Percentiles rank a stretch among this genome's conserved stretches.
These are phyloP conservation scores for Exidia glandulosa DNA, from an alignment of 768 basidiomycete genomes.

Conservation along the genomic window DNA sequence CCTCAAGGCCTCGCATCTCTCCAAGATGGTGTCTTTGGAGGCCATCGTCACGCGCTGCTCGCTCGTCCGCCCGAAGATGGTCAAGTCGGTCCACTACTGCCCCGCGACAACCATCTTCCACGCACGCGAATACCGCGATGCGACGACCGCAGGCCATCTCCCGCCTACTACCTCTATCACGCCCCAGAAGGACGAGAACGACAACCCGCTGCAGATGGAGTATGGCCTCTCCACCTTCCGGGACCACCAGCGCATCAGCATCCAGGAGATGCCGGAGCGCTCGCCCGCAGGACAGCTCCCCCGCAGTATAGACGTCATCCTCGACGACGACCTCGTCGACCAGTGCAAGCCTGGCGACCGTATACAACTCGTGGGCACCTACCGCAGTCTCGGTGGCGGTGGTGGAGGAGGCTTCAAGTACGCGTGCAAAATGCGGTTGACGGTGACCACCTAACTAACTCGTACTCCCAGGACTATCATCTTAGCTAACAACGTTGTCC, in stretches of 20 bases:
- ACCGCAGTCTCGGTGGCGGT: constrained; percentile 88
- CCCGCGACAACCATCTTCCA: constrained; percentile 79
- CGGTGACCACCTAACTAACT: constrained; percentile 3
- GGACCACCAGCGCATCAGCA: constrained; percentile 94
- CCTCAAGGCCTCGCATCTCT: constrained; percentile 76
- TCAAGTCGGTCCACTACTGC: constrained; percentile 93
- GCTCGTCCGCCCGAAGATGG: constrained; percentile 96
- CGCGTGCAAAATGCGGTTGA: constrained; percentile 12
- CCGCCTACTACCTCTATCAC: constrained; percentile 80
- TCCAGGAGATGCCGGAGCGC: constrained; percentile 99
- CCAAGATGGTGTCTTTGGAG: constrained; percentile 94
- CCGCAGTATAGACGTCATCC: constrained; percentile 87
- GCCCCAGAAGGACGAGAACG: constrained; percentile 88
- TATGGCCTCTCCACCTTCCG: constrained; percentile 86
- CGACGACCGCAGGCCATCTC: constrained; percentile 73
- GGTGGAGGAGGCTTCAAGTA: constrained; percentile 91
- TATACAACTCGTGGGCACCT: constrained; percentile 91
- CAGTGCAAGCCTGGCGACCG: constrained; percentile 96
- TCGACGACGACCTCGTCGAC: constrained; percentile 96
- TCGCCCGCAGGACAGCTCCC: constrained; percentile 96
- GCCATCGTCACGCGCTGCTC: constrained; percentile 98
- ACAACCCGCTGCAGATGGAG: constrained; percentile 77
- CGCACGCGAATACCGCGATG: constrained; percentile 85
- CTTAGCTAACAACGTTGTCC: constrained; percentile 88
- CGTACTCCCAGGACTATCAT: constrained; percentile 62